Percentiles rank a stretch among this genome's conserved stretches.
Conservation (phyloP, 805 yeast genomes). For the Limtongozyma cylindracea region DNA sequence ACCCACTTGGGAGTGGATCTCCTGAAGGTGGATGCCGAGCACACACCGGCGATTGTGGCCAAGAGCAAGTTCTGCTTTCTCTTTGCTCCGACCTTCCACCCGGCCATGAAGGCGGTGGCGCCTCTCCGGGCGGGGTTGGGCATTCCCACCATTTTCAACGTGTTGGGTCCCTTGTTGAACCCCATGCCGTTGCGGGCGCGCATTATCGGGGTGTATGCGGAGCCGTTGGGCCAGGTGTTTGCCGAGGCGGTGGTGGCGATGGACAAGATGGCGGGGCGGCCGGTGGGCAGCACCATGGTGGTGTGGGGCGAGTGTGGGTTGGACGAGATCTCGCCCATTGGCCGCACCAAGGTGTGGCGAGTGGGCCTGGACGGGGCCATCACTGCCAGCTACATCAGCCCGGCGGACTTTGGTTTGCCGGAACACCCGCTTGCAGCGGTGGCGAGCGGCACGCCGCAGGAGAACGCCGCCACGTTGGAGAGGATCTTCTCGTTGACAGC, state of each 20-base stretch:
- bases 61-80: conserved; percentile 35
- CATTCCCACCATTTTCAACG: conserved; percentile 82
- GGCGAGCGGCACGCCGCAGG: conserved; percentile 64
- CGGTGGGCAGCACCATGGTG: too few species aligned
- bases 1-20: conserved; percentile 65
- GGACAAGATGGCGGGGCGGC: conserved; percentile 19
- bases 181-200: conserved; percentile 69
- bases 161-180: conserved; percentile 81
- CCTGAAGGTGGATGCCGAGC: conserved; percentile 30
- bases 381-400: conserved; percentile 21
- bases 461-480: conserved; percentile 51
- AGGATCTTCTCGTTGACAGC: too few species aligned
- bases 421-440: conserved; percentile 48
- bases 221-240: conserved; percentile 54
- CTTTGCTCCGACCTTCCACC: conserved; percentile 87
- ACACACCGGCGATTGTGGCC: conserved; percentile 33
- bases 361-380: conserved; percentile 18
- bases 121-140: conserved; percentile 56
- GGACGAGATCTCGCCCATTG: conserved; percentile 86
- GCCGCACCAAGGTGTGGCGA: conserved; percentile 61
- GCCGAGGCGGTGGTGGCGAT: conserved; percentile 57
- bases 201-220: conserved; percentile 74
- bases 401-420: conserved; percentile 60
- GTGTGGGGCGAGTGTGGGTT: conserved; percentile 86
- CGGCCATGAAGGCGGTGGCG: conserved; percentile 72